Conservation (phyloP, 2,329 filamentous ascomycete species). For the Alternaria gaisen region DNA sequence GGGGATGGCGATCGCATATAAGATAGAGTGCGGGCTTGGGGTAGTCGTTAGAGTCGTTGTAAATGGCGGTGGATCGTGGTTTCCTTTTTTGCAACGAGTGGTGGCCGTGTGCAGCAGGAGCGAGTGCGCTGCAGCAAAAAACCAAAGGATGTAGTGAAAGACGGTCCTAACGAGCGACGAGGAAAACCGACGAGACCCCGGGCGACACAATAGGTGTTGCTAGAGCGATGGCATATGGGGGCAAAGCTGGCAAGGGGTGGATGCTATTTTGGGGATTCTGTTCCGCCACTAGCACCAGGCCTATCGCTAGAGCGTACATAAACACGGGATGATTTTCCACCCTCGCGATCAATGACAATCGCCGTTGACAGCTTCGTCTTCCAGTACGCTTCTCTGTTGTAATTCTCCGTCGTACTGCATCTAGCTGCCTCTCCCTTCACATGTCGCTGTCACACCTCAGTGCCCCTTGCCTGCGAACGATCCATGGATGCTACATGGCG, state of each 20-base stretch:
- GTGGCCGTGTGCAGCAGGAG: conserved; percentile 31
- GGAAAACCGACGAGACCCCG: conserved; percentile 13
- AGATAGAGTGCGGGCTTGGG: conserved; percentile 6
- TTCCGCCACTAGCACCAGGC: conserved; percentile 7
- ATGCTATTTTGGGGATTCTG: conserved; percentile 27
- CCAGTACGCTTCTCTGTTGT: not conserved
- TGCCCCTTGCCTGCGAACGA: conserved; percentile 5
- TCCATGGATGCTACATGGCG: not conserved
- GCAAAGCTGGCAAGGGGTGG: conserved; percentile 12
- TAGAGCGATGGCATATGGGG: conserved; percentile 19
- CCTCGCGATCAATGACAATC: not conserved
- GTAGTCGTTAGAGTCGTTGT: not conserved
- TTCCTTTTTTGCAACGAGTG: conserved; percentile 38
- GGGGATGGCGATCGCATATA: conserved; percentile 8
- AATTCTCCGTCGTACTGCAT: not conserved
- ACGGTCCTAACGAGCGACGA: conserved; percentile 34
- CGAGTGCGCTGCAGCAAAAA: conserved; percentile 17
- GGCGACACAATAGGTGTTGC: conserved; percentile 31
- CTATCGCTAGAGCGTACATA: conserved; percentile 17
- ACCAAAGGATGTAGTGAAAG: conserved; percentile 11
- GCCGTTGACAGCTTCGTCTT: not conserved
- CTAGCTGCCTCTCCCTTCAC: not conserved
- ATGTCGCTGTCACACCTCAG: conserved; percentile 7
- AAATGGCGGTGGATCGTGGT: conserved; percentile 10
- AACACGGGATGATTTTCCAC: not conserved